Percentiles rank a stretch among this genome's conserved stretches.
Conservation (phyloP, 768 basidiomycete species). For the Dacryopinax primogenitus region DNA sequence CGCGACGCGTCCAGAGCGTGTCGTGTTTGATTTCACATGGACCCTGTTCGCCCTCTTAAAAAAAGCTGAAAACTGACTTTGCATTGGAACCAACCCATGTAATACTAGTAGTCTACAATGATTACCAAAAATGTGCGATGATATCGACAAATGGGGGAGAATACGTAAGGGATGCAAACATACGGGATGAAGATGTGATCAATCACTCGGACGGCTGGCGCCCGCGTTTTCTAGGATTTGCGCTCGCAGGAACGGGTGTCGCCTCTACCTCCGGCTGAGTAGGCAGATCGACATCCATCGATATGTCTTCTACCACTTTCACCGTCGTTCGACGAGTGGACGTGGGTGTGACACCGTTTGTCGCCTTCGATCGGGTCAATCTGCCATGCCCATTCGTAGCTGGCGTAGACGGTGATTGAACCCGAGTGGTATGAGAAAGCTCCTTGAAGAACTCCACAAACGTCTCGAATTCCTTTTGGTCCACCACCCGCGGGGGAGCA, state of each 20-base stretch:
- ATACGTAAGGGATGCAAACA: not conserved
- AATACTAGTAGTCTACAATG: slow-evolving; percentile 5
- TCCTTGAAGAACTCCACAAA: slow-evolving; percentile 54
- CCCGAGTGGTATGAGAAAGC: slow-evolving; percentile 26
- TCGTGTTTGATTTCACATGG: not conserved
- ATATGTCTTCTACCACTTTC: not conserved
- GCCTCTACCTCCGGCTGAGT: not conserved
- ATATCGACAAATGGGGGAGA: not conserved
- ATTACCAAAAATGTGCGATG: slow-evolving; percentile 6
- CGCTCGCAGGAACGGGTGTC: not conserved
- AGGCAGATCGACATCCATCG: not conserved
- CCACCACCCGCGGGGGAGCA: slow-evolving; percentile 27
- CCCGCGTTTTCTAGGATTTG: not conserved
- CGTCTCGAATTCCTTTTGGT: slow-evolving; percentile 42
- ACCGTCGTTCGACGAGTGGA: not conserved
- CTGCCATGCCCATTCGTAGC: not conserved
- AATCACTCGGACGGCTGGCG: not conserved
- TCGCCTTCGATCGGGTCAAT: not conserved
- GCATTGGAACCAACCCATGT: too few relatives aligned
- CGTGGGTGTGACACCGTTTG: not conserved
- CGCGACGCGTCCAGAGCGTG: slow-evolving; percentile 7
- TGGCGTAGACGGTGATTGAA: not conserved
- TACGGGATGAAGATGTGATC: not conserved
- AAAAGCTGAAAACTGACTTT: too few relatives aligned
- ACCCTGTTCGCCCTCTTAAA: not conserved